phyloP scores from a whole-genome alignment of 225 moss, liverwort and hornwort species.

The Physcomitrellopsis africana region DNA sequence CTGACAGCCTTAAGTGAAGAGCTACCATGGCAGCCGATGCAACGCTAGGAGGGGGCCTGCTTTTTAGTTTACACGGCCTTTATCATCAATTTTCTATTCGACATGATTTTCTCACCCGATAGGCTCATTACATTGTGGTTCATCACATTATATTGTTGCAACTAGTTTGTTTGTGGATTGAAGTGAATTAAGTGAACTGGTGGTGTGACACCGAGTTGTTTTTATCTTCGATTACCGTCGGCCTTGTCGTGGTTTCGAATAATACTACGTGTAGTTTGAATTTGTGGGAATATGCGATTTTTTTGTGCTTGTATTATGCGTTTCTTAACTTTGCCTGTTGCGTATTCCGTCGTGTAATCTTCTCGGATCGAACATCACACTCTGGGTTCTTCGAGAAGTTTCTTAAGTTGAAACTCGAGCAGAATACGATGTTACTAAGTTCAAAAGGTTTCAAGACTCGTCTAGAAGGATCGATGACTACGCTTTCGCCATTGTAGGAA shows the following conservation, averaged over 20 bases:
- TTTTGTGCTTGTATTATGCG: neutral
- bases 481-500: too few species aligned
- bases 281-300: neutral
- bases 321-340: neutral
- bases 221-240: constrained; percentile 12
- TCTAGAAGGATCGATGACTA: too few species aligned
- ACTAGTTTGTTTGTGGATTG: constrained; percentile 27
- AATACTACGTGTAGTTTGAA: constrained; percentile 26
- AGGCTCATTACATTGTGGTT: constrained; percentile 17
- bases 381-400: too few species aligned
- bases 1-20: constrained; percentile 44
- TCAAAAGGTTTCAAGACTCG: too few species aligned
- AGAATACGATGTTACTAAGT: too few species aligned
- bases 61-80: constrained; percentile 7
- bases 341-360: too few species aligned
- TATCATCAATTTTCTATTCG: constrained; percentile 6
- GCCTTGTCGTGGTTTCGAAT: constrained; percentile 29
- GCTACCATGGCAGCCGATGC: constrained; percentile 57
- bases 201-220: neutral
- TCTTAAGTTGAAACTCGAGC: too few species aligned
- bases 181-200: constrained; percentile 26
- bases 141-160: constrained; percentile 12
- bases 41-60: constrained; percentile 36
- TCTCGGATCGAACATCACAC: too few species aligned
- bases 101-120: constrained; percentile 12